Evolutionary conservation across 345 rosid species (phyloP).

Genomic region (Angophora floribunda): DNA sequence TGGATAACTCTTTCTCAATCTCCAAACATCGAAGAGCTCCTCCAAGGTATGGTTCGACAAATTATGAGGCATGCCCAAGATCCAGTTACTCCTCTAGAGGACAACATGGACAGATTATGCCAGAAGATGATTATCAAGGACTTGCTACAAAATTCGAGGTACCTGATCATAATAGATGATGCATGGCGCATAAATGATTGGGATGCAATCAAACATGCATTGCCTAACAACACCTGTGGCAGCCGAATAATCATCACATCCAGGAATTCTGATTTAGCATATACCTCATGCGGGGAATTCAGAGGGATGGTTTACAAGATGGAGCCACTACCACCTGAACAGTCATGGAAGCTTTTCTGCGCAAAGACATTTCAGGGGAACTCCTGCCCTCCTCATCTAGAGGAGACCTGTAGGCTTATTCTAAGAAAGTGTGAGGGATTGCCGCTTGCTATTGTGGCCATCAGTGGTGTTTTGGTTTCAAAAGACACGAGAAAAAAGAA

Average conservation of each 20-base stretch:
- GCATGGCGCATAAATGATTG: conserved; percentile 18
- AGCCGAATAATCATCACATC: conserved; percentile 28
- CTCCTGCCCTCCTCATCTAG: conserved; percentile 18
- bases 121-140: conserved; percentile 5
- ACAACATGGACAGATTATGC: conserved; percentile 2
- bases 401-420: conserved; percentile 10
- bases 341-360: conserved; percentile 23
- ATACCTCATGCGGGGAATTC: conserved; percentile 3
- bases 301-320: conserved; percentile 11
- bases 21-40: conserved; percentile 4
- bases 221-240: conserved; percentile 12
- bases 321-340: conserved; percentile 10
- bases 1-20: conserved; percentile 24
- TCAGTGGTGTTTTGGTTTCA: conserved; percentile 29
- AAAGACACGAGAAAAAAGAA: conserved; percentile 5
- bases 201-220: conserved; percentile 15
- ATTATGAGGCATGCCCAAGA: background rate
- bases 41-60: conserved; percentile 8
- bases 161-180: conserved; percentile 24
- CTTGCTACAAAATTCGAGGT: conserved; percentile 8
- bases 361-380: conserved; percentile 18
- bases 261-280: conserved; percentile 8
- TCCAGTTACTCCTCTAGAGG: conserved; percentile 2
- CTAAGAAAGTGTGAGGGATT: conserved; percentile 29
- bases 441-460: conserved; percentile 37